Evolutionary conservation across 495 filamentous ascomycete species (phyloP), one percentile per base, ranked within the genome.

Genomic region (Geopyxis carbonaria): DNA sequence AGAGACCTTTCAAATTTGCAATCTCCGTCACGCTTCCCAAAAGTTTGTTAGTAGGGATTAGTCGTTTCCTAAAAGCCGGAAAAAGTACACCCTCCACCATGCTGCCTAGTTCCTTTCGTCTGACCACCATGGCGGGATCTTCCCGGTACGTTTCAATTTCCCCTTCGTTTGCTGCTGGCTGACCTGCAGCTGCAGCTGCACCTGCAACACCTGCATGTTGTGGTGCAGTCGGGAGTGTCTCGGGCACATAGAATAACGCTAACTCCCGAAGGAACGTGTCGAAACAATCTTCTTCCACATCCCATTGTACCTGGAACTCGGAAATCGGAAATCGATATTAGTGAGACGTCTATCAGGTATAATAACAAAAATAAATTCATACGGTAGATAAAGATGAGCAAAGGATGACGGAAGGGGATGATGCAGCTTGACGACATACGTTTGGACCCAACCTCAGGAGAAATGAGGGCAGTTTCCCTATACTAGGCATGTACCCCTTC

Each of bases 1-100:
- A 99, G 35, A 99, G 56, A 3, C 91, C 86, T 58, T 93, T 95
- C 41, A 95, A 60, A 64, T 93, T 80, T 0, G 91, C 91, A 19
- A 93, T 74, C 61, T 99, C 89, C 11, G 91, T 65, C 21, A 93
- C 73, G 14, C 76, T 80, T 40, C 70, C 69, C 57, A 94, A 68
- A 48, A 95, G 59, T 15, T 68, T 65, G 43, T 70, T 78, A 29
- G 87, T 93, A 19, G 85, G 86, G 43, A 95, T 77, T 24, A 99
- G 57, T 38, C 85, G 66, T 4, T 76, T 69, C 57, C 80, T 78
- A 45, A 93, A 74, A 2, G 85, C 80, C 4, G 89, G 77, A 48
- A 87, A 87, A 36, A 92, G 61, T 29, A 75, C 65, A 47, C 80
- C 63, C 49, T 94, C 72, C 11, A 94, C 59, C 4, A 65, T 64